Conservation (phyloP, 108 stramenopile species). For the Epithemia pelagica region DNA sequence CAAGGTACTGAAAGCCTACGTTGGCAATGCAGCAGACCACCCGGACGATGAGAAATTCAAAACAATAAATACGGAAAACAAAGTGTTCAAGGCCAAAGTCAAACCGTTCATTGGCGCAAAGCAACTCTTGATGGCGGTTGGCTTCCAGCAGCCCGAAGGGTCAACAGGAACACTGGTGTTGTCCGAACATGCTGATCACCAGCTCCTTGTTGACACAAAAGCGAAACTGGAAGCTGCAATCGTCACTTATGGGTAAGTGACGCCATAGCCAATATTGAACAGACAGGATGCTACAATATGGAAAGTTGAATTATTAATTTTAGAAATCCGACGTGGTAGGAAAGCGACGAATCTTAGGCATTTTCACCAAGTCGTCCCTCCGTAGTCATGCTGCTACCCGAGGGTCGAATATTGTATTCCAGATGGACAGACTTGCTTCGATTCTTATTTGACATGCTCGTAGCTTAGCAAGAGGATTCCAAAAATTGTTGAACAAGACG, state of each 20-base stretch:
- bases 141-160: conserved; percentile 55
- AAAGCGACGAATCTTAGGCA: no score
- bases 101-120: conserved; percentile 81
- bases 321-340: no score
- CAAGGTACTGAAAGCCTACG: conserved; percentile 75
- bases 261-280: no score
- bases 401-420: no score
- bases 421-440: no score
- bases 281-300: no score
- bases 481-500: conserved; percentile 16
- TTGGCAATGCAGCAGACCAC: conserved; percentile 84
- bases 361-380: no score
- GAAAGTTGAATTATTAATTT: no score
- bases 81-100: conserved; percentile 84
- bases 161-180: conserved; percentile 39
- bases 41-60: conserved; percentile 79
- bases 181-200: conserved; percentile 47
- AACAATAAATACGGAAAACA: conserved; percentile 91
- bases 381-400: no score
- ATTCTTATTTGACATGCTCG: conserved; percentile 12
- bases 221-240: conserved; percentile 64
- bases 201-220: conserved; percentile 58
- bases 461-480: conserved; percentile 24
- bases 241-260: conserved; percentile 29
- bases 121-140: conserved; percentile 64